Base-by-base conservation (phyloP, 345 rosid genomes). In the Mercurialis annua region DNA sequence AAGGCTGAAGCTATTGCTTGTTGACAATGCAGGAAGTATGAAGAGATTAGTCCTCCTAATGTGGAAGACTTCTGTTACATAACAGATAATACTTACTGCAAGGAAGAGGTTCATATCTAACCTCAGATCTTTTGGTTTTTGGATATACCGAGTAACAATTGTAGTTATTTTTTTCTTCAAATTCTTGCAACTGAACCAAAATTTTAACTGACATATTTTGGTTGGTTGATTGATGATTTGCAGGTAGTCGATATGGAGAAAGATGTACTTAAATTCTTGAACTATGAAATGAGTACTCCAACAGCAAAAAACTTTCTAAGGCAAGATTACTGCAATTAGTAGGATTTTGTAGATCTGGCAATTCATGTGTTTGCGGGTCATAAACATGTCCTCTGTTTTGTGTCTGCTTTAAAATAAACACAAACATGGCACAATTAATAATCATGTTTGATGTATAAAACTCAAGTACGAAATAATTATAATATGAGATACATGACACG, bases 51-150 rank as follows among this genome's bases (percentile, higher is more conserved):
- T 56, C 77, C 77, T 14, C 77, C 68, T 14, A 40, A 55, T 47
- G 72, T 62, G 26, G 77, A 73, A 29, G 68, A 67, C n/a, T 73
- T 67, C 15, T 73, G 77, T 57, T 62, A 66, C 59, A 54, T 73
- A 4, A 73, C 77, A 4, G 77, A 73, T 63, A 67, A 62, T 30
- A 67, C 72, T 36, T 73, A 67, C 64, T 27, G 51, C 10, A 73
- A 54, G 50, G 49, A 62, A 47, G 72, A 73, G 77, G 77, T 73
- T 23, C 18, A 17, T 14, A 10, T 27, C 47, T 59, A 26, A 53
- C 6, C 10, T 14, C 10, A 40, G 33, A 15, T 34, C 10, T 65
- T 51, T 50, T 51, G 29, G 2, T 9, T 23, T 38, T 20, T 4
- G 20, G 49, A 26, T 51, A 17, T 38, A 23, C 20, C 23, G 40